phyloP scores from a whole-genome alignment of 306 rosid genomes.

The Vigna reflexopilosa region DNA sequence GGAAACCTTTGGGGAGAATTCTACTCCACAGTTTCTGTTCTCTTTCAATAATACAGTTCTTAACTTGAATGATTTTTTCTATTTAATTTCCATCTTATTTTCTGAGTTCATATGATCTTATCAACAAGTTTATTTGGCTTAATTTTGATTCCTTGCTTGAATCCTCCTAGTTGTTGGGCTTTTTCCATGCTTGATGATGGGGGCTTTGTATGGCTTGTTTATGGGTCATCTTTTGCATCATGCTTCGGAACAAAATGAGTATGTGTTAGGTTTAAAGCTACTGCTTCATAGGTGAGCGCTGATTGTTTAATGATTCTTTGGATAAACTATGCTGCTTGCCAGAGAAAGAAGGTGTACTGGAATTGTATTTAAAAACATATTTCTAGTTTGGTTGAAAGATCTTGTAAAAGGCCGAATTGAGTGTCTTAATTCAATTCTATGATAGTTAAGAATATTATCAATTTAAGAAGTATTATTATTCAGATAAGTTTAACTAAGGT shows the following conservation, averaged over 20 bases:
- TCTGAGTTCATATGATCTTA: not conserved
- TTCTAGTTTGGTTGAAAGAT: slow-evolving; percentile 29
- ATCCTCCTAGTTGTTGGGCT: not conserved
- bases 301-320: slow-evolving; percentile 26
- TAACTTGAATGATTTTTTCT: not conserved
- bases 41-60: not conserved
- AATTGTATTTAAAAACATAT: not conserved
- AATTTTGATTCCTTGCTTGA: slow-evolving; percentile 16
- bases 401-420: slow-evolving; percentile 14
- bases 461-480: slow-evolving; percentile 26
- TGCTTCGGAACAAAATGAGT: slow-evolving; percentile 4
- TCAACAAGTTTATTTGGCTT: not conserved
- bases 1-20: not conserved
- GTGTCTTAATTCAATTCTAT: slow-evolving; percentile 2
- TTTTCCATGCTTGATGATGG: slow-evolving; percentile 9
- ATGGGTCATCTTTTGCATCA: slow-evolving; percentile 11
- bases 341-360: slow-evolving; percentile 5
- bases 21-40: not conserved
- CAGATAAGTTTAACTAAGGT: slow-evolving; percentile 7
- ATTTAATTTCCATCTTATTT: not conserved
- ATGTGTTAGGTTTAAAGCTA: slow-evolving; percentile 26
- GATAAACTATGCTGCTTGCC: not conserved
- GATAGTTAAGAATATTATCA: slow-evolving; percentile 31
- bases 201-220: slow-evolving; percentile 17
- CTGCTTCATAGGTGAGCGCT: slow-evolving; percentile 14